Percentiles rank a stretch among this genome's conserved stretches.
phyloP scores from a whole-genome alignment of 768 basidiomycete genomes.

The Boletales sp. region DNA sequence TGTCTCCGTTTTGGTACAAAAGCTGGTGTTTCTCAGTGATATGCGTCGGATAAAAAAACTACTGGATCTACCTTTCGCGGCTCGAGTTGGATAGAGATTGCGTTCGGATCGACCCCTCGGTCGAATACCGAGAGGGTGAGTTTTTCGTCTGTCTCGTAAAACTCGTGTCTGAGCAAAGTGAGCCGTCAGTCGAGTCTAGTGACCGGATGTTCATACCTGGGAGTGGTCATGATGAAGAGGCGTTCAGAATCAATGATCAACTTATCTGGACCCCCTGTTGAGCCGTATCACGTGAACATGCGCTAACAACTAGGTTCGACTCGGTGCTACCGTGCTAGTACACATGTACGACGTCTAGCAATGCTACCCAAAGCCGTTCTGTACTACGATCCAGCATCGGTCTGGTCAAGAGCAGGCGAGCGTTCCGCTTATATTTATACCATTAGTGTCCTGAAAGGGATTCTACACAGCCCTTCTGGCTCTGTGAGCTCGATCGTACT shows the following conservation, averaged over 20 bases:
- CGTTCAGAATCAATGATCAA: neutral
- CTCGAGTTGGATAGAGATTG: slow-evolving; percentile 61
- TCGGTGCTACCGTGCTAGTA: no score
- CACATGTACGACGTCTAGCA: neutral
- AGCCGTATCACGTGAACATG: slow-evolving; percentile 23
- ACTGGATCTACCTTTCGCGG: slow-evolving; percentile 51
- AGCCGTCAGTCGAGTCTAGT: neutral
- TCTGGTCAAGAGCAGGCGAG: slow-evolving; percentile 67
- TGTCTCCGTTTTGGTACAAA: slow-evolving; percentile 64
- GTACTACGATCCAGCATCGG: slow-evolving; percentile 58
- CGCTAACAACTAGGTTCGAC: neutral
- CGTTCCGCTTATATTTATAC: neutral
- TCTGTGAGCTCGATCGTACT: slow-evolving; percentile 38
- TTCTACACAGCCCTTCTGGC: slow-evolving; percentile 46
- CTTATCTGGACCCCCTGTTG: slow-evolving; percentile 4
- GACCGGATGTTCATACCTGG: slow-evolving; percentile 19
- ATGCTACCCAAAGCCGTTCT: slow-evolving; percentile 73
- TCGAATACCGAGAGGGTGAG: slow-evolving; percentile 77
- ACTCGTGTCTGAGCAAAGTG: slow-evolving; percentile 60
- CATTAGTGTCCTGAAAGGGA: neutral
- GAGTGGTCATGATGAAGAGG: slow-evolving; percentile 21
- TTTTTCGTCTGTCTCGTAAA: slow-evolving; percentile 81
- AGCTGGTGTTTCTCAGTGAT: slow-evolving; percentile 10
- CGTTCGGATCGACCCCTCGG: slow-evolving; percentile 63
- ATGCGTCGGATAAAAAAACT: neutral